Percentiles rank a stretch among this genome's conserved stretches.
Evolutionary conservation across 177 flowering plant species (phyloP).

Genomic region (Vitis hybrid): DNA sequence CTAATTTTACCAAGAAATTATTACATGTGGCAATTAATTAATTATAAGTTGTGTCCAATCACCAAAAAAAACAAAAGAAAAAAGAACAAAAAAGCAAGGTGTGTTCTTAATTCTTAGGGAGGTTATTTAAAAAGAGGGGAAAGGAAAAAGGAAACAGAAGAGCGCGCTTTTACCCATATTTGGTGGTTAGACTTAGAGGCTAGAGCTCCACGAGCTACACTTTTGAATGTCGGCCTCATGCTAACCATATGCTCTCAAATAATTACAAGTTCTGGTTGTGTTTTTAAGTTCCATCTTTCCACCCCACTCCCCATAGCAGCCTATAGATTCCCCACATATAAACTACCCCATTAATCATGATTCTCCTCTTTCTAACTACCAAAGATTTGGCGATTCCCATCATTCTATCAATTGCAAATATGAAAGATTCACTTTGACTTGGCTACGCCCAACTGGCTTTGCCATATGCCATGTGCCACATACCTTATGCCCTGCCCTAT

Average conservation of each 20-base stretch:
- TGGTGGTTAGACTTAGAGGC: neutral
- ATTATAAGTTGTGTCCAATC: neutral
- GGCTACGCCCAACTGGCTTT: too few species aligned
- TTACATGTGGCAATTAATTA: neutral
- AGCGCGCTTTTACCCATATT: constrained; percentile 15
- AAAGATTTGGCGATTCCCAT: neutral
- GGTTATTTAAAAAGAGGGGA: neutral
- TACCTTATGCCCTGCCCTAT: too few species aligned
- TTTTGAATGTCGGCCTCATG: constrained; percentile 25
- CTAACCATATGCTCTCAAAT: constrained; percentile 10
- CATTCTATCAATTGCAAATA: neutral
- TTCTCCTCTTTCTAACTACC: neutral
- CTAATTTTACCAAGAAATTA: too few species aligned
- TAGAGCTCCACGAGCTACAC: neutral
- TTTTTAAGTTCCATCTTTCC: constrained; percentile 4
- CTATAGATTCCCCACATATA: constrained; percentile 3
- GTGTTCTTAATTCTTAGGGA: too few species aligned
- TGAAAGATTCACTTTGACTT: too few species aligned
- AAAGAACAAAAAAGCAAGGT: too few species aligned
- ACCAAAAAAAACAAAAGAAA: too few species aligned
- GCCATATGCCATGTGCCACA: too few species aligned
- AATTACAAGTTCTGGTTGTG: neutral
- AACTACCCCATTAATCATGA: neutral
- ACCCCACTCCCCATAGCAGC: neutral
- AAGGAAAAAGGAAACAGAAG: neutral